phyloP scores from a whole-genome alignment of 352 stramenopile genomes.

The Peronospora farinosa region DNA sequence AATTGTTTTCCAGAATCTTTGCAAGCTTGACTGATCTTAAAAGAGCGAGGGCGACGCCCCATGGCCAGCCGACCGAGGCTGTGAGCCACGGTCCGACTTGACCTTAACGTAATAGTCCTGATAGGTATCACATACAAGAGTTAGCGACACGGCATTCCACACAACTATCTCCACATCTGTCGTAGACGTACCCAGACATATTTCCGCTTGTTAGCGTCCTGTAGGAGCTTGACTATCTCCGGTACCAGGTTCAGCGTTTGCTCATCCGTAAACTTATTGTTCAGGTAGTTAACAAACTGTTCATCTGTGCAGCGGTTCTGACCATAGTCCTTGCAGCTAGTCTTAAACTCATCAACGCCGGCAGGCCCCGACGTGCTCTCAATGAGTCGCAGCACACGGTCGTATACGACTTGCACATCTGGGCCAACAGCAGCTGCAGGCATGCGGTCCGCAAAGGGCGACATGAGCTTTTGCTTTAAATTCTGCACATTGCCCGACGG shows the following conservation, averaged over 20 bases:
- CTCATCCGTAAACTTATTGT: slow-evolving; percentile 62
- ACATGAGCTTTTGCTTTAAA: slow-evolving; percentile 57
- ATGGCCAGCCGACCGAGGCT: slow-evolving; percentile 17
- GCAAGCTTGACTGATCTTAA: slow-evolving; percentile 26
- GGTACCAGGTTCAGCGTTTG: slow-evolving; percentile 69
- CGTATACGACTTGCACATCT: slow-evolving; percentile 81
- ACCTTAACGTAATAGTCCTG: slow-evolving; percentile 74
- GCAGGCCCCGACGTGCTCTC: slow-evolving; percentile 44
- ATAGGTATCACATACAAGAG: slow-evolving; percentile 4
- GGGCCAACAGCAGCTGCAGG: slow-evolving; percentile 57
- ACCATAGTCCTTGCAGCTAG: slow-evolving; percentile 79
- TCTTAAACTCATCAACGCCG: slow-evolving; percentile 80
- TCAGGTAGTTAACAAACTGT: slow-evolving; percentile 62
- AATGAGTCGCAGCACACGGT: slow-evolving; percentile 73
- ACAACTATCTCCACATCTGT: neutral
- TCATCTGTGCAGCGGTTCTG: slow-evolving; percentile 76
- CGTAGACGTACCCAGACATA: slow-evolving; percentile 62
- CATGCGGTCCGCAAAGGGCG: slow-evolving; percentile 69
- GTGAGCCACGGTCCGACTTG: slow-evolving; percentile 43
- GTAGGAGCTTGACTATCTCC: slow-evolving; percentile 78
- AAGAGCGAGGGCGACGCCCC: slow-evolving; percentile 60
- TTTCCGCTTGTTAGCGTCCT: slow-evolving; percentile 80
- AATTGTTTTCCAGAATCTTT: slow-evolving; percentile 3
- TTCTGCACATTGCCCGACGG: slow-evolving; percentile 44
- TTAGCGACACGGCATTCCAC: slow-evolving; percentile 7